A percentile compares a stretch with the other conserved stretches of the same genome.
phyloP scores from a whole-genome alignment of 768 basidiomycete species.

The Phylloporus sp. region DNA sequence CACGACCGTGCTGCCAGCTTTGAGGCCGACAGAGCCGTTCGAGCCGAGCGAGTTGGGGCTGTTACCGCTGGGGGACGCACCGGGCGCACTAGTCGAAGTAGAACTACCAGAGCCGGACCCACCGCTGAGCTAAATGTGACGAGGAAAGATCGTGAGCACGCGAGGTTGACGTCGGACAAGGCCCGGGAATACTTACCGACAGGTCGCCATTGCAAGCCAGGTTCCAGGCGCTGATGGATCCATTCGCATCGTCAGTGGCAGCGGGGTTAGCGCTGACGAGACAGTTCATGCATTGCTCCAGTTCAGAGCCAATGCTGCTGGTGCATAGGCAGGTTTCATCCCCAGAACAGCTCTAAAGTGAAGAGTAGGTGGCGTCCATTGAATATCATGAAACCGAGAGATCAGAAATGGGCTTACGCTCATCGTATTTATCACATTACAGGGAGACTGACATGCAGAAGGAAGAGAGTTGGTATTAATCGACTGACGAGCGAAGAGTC shows the following conservation, averaged over 20 bases:
- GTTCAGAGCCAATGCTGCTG: conserved; percentile 5
- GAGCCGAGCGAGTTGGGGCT: background rate
- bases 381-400: background rate
- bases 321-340: conserved; percentile 12
- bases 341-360: conserved; percentile 7
- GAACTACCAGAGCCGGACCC: conserved; percentile 1
- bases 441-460: conserved; percentile 17
- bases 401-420: conserved; percentile 8
- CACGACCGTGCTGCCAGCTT: background rate
- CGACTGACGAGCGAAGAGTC: conserved; percentile 22
- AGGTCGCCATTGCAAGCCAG: conserved; percentile 13
- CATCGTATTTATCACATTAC: conserved; percentile 18
- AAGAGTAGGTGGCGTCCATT: background rate
- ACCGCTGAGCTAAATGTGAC: conserved; percentile 7
- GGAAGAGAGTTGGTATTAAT: conserved; percentile 9
- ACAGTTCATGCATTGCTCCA: conserved; percentile 21
- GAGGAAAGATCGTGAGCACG: background rate
- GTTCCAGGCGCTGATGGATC: conserved; percentile 14
- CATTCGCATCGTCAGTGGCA: conserved; percentile 4
- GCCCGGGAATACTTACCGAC: conserved; percentile 14
- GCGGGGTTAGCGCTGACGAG: conserved; percentile 2
- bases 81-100: background rate
- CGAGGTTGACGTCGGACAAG: background rate
- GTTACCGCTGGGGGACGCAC: background rate
- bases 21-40: conserved; percentile 4